These are phyloP conservation scores for Laetiporus sulphureus DNA, from an alignment of 1,284 basidiomycete species.

Conservation along the genomic window DNA sequence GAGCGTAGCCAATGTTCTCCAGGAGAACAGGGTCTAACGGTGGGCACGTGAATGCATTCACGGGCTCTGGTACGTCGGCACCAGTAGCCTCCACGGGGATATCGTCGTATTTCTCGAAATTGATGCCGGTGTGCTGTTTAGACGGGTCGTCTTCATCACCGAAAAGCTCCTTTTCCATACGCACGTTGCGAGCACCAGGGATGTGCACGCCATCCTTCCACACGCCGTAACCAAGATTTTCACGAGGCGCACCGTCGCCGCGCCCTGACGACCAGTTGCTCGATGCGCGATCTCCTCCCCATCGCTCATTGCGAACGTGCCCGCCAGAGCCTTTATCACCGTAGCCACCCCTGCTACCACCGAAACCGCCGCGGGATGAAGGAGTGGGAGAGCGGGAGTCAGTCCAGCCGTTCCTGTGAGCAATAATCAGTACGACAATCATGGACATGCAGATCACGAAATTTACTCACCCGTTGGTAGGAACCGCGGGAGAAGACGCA, in stretches of 20 bases:
- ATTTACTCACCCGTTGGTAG: conserved; percentile 43
- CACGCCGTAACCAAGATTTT: conserved; percentile 63
- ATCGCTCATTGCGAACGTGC: conserved; percentile 32
- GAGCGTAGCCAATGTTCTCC: conserved; percentile 91
- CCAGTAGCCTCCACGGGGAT: conserved; percentile 99
- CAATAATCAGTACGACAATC: conserved; percentile 9
- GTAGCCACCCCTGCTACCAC: conserved; percentile 36
- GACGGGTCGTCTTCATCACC: conserved; percentile 83
- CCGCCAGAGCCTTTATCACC: conserved; percentile 39
- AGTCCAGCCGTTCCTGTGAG: conserved; percentile 60
- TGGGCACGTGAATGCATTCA: conserved; percentile 81
- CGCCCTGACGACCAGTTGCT: conserved; percentile 30
- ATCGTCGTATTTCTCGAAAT: conserved; percentile 99
- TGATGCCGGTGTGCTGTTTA: conserved; percentile 94
- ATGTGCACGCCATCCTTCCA: conserved; percentile 93
- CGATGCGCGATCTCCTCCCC: conserved; percentile 45
- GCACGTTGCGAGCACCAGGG: conserved; percentile 73
- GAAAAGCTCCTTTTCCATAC: conserved; percentile 94
- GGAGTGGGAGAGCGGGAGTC: conserved; percentile 58
- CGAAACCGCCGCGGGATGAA: conserved; percentile 46
- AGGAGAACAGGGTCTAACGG: conserved; percentile 92
- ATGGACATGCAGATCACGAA: conserved; percentile 7
- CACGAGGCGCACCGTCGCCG: conserved; percentile 39
- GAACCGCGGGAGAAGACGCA: conserved; percentile 47
- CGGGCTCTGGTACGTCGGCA: conserved; percentile 90